Evolutionary conservation across 192 early-diverging fungal species (phyloP).

Genomic region (Mortierella hygrophila): DNA sequence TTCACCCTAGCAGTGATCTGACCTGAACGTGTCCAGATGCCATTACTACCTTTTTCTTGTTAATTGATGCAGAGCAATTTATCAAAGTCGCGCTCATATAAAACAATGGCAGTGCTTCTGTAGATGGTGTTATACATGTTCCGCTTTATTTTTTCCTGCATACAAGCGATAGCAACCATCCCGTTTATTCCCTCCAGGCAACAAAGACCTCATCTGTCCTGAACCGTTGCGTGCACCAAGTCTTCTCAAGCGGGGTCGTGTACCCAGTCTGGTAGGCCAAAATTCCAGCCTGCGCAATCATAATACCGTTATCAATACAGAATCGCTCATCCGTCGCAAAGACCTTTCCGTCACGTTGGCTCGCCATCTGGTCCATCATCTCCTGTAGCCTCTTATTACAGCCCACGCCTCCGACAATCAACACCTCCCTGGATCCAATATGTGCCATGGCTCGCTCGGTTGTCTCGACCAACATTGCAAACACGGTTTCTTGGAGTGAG

Average conservation of each 20-base stretch:
- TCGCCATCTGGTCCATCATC: slow-evolving; percentile 98
- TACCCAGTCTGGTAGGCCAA: slow-evolving; percentile 86
- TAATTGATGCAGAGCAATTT: too few relatives aligned
- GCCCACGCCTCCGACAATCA: slow-evolving; percentile 98
- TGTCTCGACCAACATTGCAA: slow-evolving; percentile 99
- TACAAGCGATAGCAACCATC: not conserved
- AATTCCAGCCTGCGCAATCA: slow-evolving; percentile 98
- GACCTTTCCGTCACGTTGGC: slow-evolving; percentile 86
- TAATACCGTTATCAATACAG: slow-evolving; percentile 99
- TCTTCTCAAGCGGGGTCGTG: slow-evolving; percentile 86
- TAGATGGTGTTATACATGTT: not conserved
- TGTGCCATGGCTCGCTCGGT: slow-evolving; percentile 99
- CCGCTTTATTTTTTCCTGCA: not conserved
- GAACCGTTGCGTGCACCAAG: slow-evolving; percentile 94
- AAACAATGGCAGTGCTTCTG: too few relatives aligned
- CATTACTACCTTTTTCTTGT: too few relatives aligned
- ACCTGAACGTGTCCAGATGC: too few relatives aligned
- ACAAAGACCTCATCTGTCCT: slow-evolving; percentile 90
- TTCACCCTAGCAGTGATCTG: too few relatives aligned
- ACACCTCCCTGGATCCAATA: slow-evolving; percentile 88
- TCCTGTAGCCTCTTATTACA: slow-evolving; percentile 95
- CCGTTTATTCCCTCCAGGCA: slow-evolving; percentile 74
- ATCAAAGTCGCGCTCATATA: too few relatives aligned
- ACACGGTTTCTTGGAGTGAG: slow-evolving; percentile 96
- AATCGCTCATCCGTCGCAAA: slow-evolving; percentile 99